Base-by-base conservation (phyloP, 345 rosid species). In the Odontarrhena argentea region DNA sequence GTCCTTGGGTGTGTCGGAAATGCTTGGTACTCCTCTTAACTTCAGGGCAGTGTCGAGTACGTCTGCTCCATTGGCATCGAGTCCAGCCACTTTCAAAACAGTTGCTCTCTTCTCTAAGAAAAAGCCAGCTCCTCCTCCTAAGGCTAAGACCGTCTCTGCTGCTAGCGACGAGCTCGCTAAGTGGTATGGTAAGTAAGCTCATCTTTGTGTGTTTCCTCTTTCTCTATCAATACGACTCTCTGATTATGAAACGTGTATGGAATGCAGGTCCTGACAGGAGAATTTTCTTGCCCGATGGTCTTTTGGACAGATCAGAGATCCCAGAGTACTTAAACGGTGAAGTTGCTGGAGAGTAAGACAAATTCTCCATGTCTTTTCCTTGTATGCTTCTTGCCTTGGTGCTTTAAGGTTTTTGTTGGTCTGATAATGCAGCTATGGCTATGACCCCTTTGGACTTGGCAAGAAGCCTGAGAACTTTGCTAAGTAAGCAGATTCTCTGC, bases 271-370 rank as follows among this genome's bases (percentile, higher is more conserved):
- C 98, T 9, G 97, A 93, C 74, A 82, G 98, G 74, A 93, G 96
- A 79, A 85, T 93, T 51, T 93, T 93, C 91, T 81, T 93, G 78
- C 97, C 97, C 0, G 94, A 88, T 6, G 98, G 97, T 54, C 91
- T 93, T 57, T 69, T 93, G 85, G 98, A 93, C 78, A 76, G 92
- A 70, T 86, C 98, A 52, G 97, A 93, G 80, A 79, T 93, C 71
- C 98, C 98, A 22, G 98, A 83, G 78, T 93, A 93, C 85, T 80
- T 93, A 81, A 90, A 67, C 38, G 98, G 98, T 73, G 98, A 90
- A 79, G 98, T 93, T 60, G 87, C 98, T 11, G 97, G 77, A 74
- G 77, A 74, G 77, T 74, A 74, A 85, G 97, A 75, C 44, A 45
- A 45, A 32, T 59, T 67, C 45, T 24, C 34, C 26, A 55, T 32